Evolutionary conservation across 2,329 filamentous ascomycete species (phyloP), one percentile per base, ranked within the genome.

Genomic region (Metarhizium brunneum): DNA sequence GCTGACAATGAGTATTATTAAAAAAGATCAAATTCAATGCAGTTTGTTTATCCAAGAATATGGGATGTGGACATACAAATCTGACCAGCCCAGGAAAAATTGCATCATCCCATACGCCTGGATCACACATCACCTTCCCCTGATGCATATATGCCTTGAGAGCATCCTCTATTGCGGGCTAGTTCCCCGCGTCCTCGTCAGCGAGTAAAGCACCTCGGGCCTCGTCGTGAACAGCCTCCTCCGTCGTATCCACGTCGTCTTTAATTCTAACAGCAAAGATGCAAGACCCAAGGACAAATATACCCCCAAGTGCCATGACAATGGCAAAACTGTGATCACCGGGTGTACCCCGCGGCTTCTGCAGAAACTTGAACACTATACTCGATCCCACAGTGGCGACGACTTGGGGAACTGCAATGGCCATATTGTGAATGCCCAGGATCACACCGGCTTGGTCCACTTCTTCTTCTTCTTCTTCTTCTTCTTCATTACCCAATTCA

Each of bases 391-490:
- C 73, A 6, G 91, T 96, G 11, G 92, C 91, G 54, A 96, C 80
- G 58, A 96, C 92, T 68, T 97, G 92, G 1, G 92, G 92, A 5
- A 90, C 85, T 1, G 92, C 90, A 62, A 97, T 88, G 16, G 92
- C 87, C 73, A 97, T 92, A 69, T 97, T 97, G 76, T 97, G 92
- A 54, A 97, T 91, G 8, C 92, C 92, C 2, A 97, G 80, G 48
- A 97, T 90, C 45, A 96, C 88, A 47, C 92, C 91, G 4, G 91
- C 90, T 67, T 94, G 87, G 64, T 92, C 88, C 2, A 82, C 76
- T 43, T 82, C 78, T 30, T 82, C 77, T 2, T 80, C 76, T 43
- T 82, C 78, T 30, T 82, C 77, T 2, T 80, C 78, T 30, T 82
- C 77, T 2, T 80, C 78, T n/a, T 79, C 36, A 78, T 50, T 80